Evolutionary conservation across 2,329 filamentous ascomycete genomes (phyloP).

Genomic region (Parascedosporium putredinis): DNA sequence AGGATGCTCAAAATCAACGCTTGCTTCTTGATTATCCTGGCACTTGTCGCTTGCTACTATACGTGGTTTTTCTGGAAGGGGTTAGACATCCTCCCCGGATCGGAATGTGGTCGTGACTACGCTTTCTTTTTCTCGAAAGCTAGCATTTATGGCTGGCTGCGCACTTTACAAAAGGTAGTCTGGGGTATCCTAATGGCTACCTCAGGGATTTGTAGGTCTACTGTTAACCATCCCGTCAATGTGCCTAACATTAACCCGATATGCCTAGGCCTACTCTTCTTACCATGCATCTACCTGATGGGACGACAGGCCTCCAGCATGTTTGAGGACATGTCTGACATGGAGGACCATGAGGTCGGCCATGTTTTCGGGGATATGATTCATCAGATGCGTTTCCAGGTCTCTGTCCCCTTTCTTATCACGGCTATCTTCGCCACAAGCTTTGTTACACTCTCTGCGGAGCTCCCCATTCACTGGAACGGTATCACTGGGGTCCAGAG

Average conservation of each 20-base stretch:
- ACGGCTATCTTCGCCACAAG: background rate
- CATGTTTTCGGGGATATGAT: background rate
- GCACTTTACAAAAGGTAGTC: constrained; percentile 16
- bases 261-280: background rate
- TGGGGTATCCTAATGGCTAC: constrained; percentile 8
- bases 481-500: constrained; percentile 14
- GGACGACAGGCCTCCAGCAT: background rate
- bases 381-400: background rate
- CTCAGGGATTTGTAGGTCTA: background rate
- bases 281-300: background rate
- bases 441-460: background rate
- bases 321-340: background rate
- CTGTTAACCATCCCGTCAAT: background rate
- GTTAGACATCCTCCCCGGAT: constrained; percentile 14
- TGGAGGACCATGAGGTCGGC: background rate
- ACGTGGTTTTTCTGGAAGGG: constrained; percentile 18
- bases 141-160: constrained; percentile 17
- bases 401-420: background rate
- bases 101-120: constrained; percentile 15
- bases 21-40: background rate
- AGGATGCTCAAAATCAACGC: background rate
- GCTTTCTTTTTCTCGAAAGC: constrained; percentile 20
- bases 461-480: constrained; percentile 11
- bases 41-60: background rate
- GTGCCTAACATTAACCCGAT: background rate